Evolutionary conservation across 2,329 filamentous ascomycete genomes (phyloP).

Genomic region (Aulographum hederae): DNA sequence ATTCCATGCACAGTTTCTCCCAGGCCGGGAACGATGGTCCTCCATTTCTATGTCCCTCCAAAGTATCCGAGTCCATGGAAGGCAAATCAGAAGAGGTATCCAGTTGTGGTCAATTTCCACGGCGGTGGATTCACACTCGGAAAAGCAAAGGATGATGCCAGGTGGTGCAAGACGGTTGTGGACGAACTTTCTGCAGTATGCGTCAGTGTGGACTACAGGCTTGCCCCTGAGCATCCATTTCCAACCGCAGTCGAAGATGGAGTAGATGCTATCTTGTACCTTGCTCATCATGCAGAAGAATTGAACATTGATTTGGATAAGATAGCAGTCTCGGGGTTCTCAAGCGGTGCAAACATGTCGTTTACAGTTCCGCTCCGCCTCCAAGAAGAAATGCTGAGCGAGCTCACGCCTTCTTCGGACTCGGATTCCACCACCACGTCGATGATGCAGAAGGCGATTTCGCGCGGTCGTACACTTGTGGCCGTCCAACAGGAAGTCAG

Average conservation of each 20-base stretch:
- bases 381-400: constrained; percentile 23
- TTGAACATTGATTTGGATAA: constrained; percentile 37
- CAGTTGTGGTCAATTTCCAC: constrained; percentile 29
- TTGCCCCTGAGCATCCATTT: constrained; percentile 33
- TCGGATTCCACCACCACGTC: constrained; percentile 12
- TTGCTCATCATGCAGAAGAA: constrained; percentile 35
- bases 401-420: constrained; percentile 4
- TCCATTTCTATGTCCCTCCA: constrained; percentile 43
- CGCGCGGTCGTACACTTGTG: constrained; percentile 11
- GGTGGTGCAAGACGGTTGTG: constrained; percentile 21
- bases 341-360: constrained; percentile 42
- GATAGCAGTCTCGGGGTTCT: constrained; percentile 42
- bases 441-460: constrained; percentile 18
- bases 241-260: constrained; percentile 29
- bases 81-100: constrained; percentile 17
- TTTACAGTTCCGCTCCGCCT: constrained; percentile 43
- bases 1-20: constrained; percentile 32
- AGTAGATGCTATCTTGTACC: constrained; percentile 34
- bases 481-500: constrained; percentile 18
- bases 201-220: constrained; percentile 31
- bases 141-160: constrained; percentile 23
- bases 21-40: constrained; percentile 26
- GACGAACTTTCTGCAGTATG: constrained; percentile 21
- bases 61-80: constrained; percentile 27
- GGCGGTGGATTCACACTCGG: constrained; percentile 27